Evolutionary conservation across 345 rosid genomes (phyloP).

Genomic region (Gossypium raimondii): DNA sequence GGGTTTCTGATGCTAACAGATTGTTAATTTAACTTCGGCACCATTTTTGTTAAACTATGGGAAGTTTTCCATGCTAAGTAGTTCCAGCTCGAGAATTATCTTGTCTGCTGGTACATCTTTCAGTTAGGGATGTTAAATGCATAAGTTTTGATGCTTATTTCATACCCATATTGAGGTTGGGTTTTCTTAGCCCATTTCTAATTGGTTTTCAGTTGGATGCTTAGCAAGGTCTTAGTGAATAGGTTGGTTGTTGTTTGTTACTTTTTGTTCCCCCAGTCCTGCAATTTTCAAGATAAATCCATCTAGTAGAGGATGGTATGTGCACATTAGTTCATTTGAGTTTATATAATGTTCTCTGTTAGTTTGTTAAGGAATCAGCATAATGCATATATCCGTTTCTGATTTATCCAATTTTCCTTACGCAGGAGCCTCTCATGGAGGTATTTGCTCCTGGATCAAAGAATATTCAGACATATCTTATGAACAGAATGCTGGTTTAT

Average conservation of each 20-base stretch:
- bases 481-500: slow-evolving; percentile 71
- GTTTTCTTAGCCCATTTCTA: background rate
- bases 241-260: background rate
- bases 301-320: background rate
- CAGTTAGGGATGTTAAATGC: background rate
- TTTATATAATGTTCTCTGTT: background rate
- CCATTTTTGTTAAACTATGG: background rate
- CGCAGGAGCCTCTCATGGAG: slow-evolving; percentile 93
- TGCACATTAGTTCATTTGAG: background rate
- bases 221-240: background rate
- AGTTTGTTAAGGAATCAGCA: background rate
- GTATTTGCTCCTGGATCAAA: slow-evolving; percentile 84
- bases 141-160: background rate
- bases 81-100: background rate
- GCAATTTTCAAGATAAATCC: background rate
- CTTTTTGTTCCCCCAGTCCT: background rate
- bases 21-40: background rate
- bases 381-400: background rate
- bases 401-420: slow-evolving; percentile 16
- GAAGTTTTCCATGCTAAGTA: background rate
- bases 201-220: background rate
- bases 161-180: background rate
- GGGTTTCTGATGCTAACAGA: background rate
- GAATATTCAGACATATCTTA: slow-evolving; percentile 64
- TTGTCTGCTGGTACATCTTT: background rate